Conservation (phyloP, 2,329 filamentous ascomycete genomes). For the Ophiostoma tasmaniense region DNA sequence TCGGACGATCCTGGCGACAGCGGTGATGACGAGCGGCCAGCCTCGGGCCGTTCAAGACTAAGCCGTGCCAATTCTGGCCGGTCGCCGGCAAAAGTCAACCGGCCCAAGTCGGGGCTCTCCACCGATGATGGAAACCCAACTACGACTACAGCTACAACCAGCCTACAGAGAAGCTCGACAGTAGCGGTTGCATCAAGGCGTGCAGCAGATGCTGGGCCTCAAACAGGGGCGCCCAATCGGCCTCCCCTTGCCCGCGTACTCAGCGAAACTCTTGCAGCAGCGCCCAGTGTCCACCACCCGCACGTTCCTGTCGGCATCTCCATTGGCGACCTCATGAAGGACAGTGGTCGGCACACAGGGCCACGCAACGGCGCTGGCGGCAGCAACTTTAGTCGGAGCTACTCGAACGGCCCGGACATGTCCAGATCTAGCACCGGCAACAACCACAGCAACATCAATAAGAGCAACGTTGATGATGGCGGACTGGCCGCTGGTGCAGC, state of each 20-base stretch:
- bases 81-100: not conserved
- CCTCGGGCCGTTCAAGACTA: conserved; percentile 18
- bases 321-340: conserved; percentile 18
- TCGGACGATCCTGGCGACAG: conserved; percentile 18
- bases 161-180: too few relatives aligned
- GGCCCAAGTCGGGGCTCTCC: not conserved
- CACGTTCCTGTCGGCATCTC: conserved; percentile 15
- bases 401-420: not conserved
- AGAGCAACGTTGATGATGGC: not conserved
- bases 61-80: not conserved
- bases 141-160: conserved; percentile 12
- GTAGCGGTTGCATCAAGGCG: not conserved
- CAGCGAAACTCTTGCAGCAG: conserved; percentile 21
- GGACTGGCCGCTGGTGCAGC: not conserved
- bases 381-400: not conserved
- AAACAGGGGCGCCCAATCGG: not conserved
- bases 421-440: not conserved
- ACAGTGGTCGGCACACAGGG: conserved; percentile 8
- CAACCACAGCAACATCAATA: not conserved
- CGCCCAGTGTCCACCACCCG: conserved; percentile 13
- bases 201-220: not conserved
- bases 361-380: conserved; percentile 13
- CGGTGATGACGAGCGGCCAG: conserved; percentile 18
- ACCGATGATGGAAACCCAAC: not conserved
- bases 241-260: conserved; percentile 13